Evolutionary conservation across 768 basidiomycete species (phyloP).

Genomic region (Phylloporus rhodoxanthus): DNA sequence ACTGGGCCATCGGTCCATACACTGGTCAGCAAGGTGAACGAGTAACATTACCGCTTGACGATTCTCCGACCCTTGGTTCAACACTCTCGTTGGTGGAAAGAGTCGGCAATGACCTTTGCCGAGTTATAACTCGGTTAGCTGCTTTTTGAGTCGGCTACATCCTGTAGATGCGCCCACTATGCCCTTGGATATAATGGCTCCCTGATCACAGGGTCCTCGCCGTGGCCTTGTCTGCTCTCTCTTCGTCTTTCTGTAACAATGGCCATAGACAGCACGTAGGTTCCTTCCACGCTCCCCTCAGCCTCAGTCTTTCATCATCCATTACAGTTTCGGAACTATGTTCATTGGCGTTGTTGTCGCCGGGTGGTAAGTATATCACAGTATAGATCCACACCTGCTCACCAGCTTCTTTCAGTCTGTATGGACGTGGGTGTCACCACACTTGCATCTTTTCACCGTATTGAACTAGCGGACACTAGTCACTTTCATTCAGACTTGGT

Average conservation of each 20-base stretch:
- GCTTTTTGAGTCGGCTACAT: no score
- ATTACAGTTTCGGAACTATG: constrained; percentile 42
- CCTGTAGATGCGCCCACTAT: no score
- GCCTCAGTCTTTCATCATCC: neutral
- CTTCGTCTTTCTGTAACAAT: neutral
- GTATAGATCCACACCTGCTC: neutral
- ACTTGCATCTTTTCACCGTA: neutral
- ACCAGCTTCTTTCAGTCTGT: constrained; percentile 33
- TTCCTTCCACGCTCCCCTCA: neutral
- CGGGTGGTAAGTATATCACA: constrained; percentile 36
- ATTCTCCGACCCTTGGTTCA: no score
- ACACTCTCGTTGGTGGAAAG: no score
- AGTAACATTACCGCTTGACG: no score
- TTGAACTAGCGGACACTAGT: constrained; percentile 32
- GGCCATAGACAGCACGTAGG: constrained; percentile 33
- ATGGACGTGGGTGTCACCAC: constrained; percentile 39
- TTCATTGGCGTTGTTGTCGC: constrained; percentile 47
- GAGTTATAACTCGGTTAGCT: no score
- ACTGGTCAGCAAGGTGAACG: no score
- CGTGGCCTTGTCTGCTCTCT: neutral
- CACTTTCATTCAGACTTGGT: constrained; percentile 50
- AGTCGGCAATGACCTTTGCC: no score
- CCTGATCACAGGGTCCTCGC: neutral
- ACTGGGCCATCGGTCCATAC: no score
- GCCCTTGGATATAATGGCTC: neutral